Conservation (phyloP, 148 eudicot species). For the Suaeda aralocaspica region DNA sequence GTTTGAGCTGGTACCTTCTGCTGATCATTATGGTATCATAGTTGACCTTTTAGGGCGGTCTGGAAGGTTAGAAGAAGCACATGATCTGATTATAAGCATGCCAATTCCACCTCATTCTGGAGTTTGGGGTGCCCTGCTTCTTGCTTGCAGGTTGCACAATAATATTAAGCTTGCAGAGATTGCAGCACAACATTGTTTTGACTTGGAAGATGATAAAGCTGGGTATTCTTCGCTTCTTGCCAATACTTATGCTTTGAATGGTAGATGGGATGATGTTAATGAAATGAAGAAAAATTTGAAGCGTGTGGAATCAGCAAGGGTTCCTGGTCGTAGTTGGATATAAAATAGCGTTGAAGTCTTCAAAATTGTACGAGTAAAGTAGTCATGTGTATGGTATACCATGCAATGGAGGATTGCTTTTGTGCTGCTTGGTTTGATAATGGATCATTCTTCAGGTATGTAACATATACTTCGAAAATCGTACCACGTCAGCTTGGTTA, state of each 20-base stretch:
- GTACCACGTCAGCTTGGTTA: too few relatives aligned
- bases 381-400: not conserved
- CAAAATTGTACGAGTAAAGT: not conserved
- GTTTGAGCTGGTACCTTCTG: slow-evolving; percentile 51
- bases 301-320: slow-evolving; percentile 37
- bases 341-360: not conserved
- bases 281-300: slow-evolving; percentile 42
- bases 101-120: slow-evolving; percentile 74
- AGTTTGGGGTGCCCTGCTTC: slow-evolving; percentile 91
- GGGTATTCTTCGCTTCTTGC: slow-evolving; percentile 72
- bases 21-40: slow-evolving; percentile 73
- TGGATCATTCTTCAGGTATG: slow-evolving; percentile 9
- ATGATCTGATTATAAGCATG: slow-evolving; percentile 68
- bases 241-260: slow-evolving; percentile 57
- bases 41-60: slow-evolving; percentile 79
- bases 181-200: slow-evolving; percentile 66
- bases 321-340: slow-evolving; percentile 75
- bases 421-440: not conserved
- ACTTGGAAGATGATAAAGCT: slow-evolving; percentile 52
- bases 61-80: slow-evolving; percentile 68
- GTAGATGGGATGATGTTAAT: slow-evolving; percentile 79
- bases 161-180: slow-evolving; percentile 69
- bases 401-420: not conserved
- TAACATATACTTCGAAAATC: too few relatives aligned
- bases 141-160: slow-evolving; percentile 65